phyloP scores from a whole-genome alignment of 148 eudicot species.

The Vaccinium myrtillus region DNA sequence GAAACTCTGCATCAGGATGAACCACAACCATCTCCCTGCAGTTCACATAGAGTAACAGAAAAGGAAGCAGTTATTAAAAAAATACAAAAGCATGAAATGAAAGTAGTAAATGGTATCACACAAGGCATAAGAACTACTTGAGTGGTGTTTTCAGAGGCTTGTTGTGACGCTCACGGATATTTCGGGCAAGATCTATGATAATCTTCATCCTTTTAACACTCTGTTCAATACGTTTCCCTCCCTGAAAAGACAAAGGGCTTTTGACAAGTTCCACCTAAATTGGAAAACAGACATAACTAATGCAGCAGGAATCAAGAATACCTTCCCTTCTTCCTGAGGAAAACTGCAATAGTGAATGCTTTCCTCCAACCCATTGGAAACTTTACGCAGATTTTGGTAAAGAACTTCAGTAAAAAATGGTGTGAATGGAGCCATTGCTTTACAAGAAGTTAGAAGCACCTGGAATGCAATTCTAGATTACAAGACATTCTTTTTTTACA shows the following conservation, averaged over 20 bases:
- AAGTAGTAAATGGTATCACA: background rate
- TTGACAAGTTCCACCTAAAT: background rate
- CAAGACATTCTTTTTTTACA: background rate
- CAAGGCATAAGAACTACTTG: constrained; percentile 36
- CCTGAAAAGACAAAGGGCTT: constrained; percentile 27
- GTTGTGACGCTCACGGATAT: constrained; percentile 96
- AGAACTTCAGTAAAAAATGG: constrained; percentile 95
- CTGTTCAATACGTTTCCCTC: constrained; percentile 86
- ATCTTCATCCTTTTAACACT: constrained; percentile 97
- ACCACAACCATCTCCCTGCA: constrained; percentile 95
- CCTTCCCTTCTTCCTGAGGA: constrained; percentile 86
- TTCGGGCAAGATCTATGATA: constrained; percentile 87
- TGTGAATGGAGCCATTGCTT: constrained; percentile 95
- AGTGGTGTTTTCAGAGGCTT: constrained; percentile 93
- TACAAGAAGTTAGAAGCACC: constrained; percentile 88
- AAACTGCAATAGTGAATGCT: constrained; percentile 90
- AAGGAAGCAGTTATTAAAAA: constrained; percentile 8
- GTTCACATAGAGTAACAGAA: constrained; percentile 15
- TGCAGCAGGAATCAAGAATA: constrained; percentile 18
- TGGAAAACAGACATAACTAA: background rate
- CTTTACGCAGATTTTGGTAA: constrained; percentile 83
- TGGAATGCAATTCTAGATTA: constrained; percentile 19
- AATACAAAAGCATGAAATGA: background rate
- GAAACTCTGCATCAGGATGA: constrained; percentile 85
- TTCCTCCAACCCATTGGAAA: constrained; percentile 61